phyloP scores from a whole-genome alignment of 2,329 filamentous ascomycete genomes.

The Teratosphaeria epicoccoides region DNA sequence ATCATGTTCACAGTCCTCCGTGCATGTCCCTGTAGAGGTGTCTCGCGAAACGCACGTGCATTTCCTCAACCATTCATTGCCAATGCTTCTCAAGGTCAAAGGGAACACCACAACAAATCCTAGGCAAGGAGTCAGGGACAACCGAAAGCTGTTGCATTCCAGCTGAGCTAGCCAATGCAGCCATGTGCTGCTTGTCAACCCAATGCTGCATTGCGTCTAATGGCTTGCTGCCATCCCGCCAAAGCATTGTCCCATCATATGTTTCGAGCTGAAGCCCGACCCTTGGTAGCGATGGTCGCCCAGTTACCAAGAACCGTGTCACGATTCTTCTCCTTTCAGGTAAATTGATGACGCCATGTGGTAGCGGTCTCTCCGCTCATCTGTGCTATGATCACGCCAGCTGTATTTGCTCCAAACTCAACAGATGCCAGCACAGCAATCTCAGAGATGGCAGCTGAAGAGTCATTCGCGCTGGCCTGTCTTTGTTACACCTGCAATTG shows the following conservation, averaged over 20 bases:
- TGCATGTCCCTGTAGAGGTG: no score
- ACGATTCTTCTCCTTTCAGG: not conserved
- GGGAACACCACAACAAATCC: not conserved
- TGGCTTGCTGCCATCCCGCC: not conserved
- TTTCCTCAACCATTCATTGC: no score
- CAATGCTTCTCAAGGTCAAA: no score
- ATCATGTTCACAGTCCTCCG: no score
- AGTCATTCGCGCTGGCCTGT: not conserved
- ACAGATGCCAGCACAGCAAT: not conserved
- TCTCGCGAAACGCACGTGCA: no score
- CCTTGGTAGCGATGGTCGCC: not conserved
- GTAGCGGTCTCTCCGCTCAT: not conserved
- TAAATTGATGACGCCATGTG: not conserved
- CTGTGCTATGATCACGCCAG: not conserved
- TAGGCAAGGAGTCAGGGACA: not conserved
- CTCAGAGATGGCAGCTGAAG: not conserved
- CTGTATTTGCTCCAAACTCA: not conserved
- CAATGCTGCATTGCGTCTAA: not conserved
- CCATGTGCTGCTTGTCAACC: not conserved
- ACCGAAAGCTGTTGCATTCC: not conserved
- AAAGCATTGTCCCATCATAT: not conserved
- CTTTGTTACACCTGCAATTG: not conserved
- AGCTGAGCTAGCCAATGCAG: not conserved
- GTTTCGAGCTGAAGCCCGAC: not conserved
- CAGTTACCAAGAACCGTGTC: not conserved